Base-by-base conservation (phyloP, 331 rosid species). In the Malus hybrid region DNA sequence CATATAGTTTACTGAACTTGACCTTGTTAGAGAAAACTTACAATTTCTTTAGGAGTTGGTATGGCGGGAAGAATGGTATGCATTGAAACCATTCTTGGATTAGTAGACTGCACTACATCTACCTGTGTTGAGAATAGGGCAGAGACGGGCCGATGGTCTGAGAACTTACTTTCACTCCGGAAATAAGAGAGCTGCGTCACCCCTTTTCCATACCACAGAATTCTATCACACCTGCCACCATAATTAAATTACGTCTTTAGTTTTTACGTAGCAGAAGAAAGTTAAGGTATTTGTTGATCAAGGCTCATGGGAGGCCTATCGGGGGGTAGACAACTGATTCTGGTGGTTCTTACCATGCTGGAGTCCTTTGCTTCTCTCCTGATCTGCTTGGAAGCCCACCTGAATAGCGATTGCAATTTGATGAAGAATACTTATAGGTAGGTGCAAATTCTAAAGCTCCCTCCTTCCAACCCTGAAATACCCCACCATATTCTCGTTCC, bases 71-170 rank as follows among this genome's bases (percentile, higher is more conserved):
- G 78, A 48, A 86, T 44, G 18, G 78, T 60, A n/a, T 79, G 83
- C 69, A 75, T 57, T 55, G 80, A 81, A 79, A 74, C 22, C 55
- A 80, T 81, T 83, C 79, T 87, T 78, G 78, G 79, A 28, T 62
- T 84, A 31, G 83, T 84, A 73, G 90, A 79, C 70, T 85, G 78
- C 67, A 39, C 81, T 78, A 78, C 65, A 67, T 92, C 93, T 61
- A 92, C 76, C 46, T 92, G 91, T 60, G 96, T 82, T 20, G 95
- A 86, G 82, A 95, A 95, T 72, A 88, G 82, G 24, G 97, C 99
- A 71, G 97, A 89, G 76, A 95, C 99, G 0, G 99, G 99, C 6
- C 99, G 88, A 82, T 95, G 99, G 71, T 95, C 99, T 24, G 99
- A 95, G 79, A 95, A 95, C 82, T 90, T 95, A 76, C 91, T 95